Evolutionary conservation across 2,329 filamentous ascomycete species (phyloP).

Genomic region (Rhinocladiella mackenziei): DNA sequence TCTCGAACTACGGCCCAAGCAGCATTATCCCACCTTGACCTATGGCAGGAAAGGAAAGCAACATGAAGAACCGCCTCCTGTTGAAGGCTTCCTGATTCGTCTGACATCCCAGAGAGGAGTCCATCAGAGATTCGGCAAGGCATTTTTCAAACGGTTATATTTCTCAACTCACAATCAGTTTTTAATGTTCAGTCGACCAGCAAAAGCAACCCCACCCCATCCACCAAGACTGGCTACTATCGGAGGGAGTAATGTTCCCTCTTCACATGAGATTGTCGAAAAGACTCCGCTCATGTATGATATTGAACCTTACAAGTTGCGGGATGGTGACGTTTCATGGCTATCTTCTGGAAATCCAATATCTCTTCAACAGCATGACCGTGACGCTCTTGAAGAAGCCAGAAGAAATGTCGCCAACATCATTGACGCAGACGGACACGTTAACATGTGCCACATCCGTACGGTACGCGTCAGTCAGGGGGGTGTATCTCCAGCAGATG

Average conservation of each 20-base stretch:
- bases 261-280: constrained; percentile 51
- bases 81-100: constrained; percentile 64
- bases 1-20: constrained; percentile 61
- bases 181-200: constrained; percentile 59
- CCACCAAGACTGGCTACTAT: constrained; percentile 51
- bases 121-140: constrained; percentile 55
- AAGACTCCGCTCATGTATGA: constrained; percentile 59
- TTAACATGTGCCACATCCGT: constrained; percentile 56
- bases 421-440: constrained; percentile 58
- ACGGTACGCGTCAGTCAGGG: constrained; percentile 54
- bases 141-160: constrained; percentile 63
- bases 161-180: constrained; percentile 62
- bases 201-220: constrained; percentile 56
- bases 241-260: constrained; percentile 48
- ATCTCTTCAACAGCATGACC: constrained; percentile 50
- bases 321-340: constrained; percentile 55
- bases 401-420: constrained; percentile 57
- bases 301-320: constrained; percentile 57
- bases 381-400: constrained; percentile 57
- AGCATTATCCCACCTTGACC: constrained; percentile 57
- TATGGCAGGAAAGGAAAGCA: constrained; percentile 40
- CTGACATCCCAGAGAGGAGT: constrained; percentile 61
- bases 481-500: constrained; percentile 52
- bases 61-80: constrained; percentile 55
- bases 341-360: constrained; percentile 47